Percentiles rank a stretch among this genome's conserved stretches.
These are phyloP conservation scores for Pichia heedii DNA, from an alignment of 805 yeast genomes.

Conservation along the genomic window DNA sequence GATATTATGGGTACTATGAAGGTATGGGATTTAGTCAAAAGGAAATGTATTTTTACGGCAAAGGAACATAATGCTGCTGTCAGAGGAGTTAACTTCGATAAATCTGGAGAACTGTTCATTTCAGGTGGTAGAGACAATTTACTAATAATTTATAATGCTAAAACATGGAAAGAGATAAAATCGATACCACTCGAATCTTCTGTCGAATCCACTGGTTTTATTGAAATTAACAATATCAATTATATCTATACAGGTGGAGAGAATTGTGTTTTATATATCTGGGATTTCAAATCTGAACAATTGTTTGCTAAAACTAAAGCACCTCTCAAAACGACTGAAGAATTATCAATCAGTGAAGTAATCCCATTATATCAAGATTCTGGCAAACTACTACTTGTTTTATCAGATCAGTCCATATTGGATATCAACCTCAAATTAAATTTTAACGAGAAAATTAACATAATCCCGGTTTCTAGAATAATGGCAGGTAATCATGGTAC, in stretches of 20 bases:
- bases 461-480: constrained; percentile 39
- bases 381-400: constrained; percentile 39
- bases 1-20: constrained; percentile 50
- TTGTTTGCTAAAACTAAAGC: constrained; percentile 35
- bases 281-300: constrained; percentile 45
- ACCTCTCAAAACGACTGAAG: constrained; percentile 59
- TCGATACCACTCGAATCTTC: constrained; percentile 70
- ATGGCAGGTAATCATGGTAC: constrained; percentile 95
- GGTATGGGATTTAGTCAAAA: constrained; percentile 59
- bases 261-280: constrained; percentile 55
- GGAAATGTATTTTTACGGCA: constrained; percentile 55
- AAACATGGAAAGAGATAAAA: constrained; percentile 43
- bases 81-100: constrained; percentile 65
- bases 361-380: constrained; percentile 22
- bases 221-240: constrained; percentile 26
- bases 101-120: constrained; percentile 45
- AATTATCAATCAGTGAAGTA: constrained; percentile 59
- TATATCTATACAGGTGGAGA: constrained; percentile 72
- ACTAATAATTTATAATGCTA: constrained; percentile 48
- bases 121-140: constrained; percentile 90
- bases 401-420: constrained; percentile 77
- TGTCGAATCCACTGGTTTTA: constrained; percentile 62
- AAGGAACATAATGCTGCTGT: constrained; percentile 79
- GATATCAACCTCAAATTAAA: constrained; percentile 20
- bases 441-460: constrained; percentile 20